phyloP scores from a whole-genome alignment of 306 rosid genomes.

The Cicer bijugum region DNA sequence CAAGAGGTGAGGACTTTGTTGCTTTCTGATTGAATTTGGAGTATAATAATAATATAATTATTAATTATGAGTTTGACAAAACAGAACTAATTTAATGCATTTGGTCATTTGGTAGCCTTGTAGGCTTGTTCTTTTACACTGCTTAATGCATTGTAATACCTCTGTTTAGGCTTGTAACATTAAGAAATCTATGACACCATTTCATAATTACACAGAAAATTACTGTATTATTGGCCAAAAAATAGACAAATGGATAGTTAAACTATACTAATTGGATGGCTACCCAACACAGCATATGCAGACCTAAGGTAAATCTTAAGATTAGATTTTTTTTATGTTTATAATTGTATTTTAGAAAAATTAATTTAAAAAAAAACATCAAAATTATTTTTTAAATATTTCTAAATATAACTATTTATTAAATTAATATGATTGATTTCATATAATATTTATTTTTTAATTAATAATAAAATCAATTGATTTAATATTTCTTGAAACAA shows the following conservation, averaged over 20 bases:
- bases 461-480: no score
- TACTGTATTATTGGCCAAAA: constrained; percentile 11
- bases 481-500: no score
- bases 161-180: background rate
- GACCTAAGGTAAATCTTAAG: no score
- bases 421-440: no score
- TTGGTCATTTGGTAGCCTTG: background rate
- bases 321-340: no score
- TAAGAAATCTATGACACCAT: constrained; percentile 28
- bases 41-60: background rate
- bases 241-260: background rate
- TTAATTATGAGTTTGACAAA: background rate
- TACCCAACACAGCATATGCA: no score
- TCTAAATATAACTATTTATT: no score
- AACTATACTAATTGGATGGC: background rate
- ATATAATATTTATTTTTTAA: no score
- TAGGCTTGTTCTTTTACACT: constrained; percentile 4
- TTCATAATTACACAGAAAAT: constrained; percentile 12
- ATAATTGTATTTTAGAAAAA: no score
- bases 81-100: background rate
- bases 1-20: constrained; percentile 43
- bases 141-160: background rate
- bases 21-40: constrained; percentile 35
- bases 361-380: no score
- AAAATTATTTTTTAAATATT: no score